Evolutionary conservation across 2,329 filamentous ascomycete species (phyloP), one percentile per base, ranked within the genome.

Genomic region (Neofusicoccum sp.): DNA sequence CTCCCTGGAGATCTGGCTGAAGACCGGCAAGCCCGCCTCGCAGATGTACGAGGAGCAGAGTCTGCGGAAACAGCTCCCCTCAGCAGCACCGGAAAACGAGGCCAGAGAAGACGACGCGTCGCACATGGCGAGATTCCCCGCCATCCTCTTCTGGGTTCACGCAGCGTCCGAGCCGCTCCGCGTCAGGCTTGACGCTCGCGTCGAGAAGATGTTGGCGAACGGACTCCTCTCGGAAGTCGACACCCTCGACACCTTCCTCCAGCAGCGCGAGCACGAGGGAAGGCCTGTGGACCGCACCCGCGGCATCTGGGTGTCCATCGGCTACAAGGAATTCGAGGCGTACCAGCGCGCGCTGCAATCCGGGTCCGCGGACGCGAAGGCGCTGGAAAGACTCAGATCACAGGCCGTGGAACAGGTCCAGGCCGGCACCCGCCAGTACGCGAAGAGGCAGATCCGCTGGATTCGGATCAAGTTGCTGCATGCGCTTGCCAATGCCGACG

Each of bases 301-400:
- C 58, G 96, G 95, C 0, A 96, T 99, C 44, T 99, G 93, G 92
- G 89, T 96, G 58, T 95, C 93, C 1, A 99, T 99, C 63, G 95
- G 95, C 1, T 97, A 92, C 76, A 97, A 96, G 72, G 91, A 99
- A 70, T 89, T 98, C 70, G 83, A 89, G 61, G 81, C 85, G 0
- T 96, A 92, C 69, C 77, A 93, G 24, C 41, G 63, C 9, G 74
- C 73, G 4, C 63, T 76, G 3, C 3, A 16, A 11, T 20, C 24
- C 14, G 60, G 62, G 2, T 67, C 75, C 65, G 63, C 73, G 68
- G 57, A 59, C 45, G 69, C 61, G 26, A 34, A 62, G 43, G 78
- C 83, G 3, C 74, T 89, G 1, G 79, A 83, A 20, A 78, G 78
- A 16, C 72, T 92, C 12, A 86, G 84, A 65, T 66, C 71, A 1